These are phyloP conservation scores for Phytophthora lateralis DNA, from an alignment of 352 stramenopile genomes.

Conservation along the genomic window DNA sequence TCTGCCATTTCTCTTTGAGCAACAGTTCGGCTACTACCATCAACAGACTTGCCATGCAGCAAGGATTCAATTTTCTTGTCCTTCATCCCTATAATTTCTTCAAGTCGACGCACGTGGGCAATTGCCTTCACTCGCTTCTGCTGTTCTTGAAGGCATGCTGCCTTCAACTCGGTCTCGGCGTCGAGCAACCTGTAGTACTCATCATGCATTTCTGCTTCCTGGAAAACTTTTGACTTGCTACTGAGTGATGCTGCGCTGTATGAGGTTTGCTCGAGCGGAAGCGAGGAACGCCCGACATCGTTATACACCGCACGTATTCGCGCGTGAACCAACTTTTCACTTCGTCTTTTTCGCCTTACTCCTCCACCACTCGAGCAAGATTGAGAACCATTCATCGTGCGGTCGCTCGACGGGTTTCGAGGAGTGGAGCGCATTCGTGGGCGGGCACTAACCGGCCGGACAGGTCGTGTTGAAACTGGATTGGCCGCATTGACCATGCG, in stretches of 20 bases:
- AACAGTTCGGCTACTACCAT: conserved; percentile 18
- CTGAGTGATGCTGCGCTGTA: conserved; percentile 34
- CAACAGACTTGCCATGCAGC: conserved; percentile 43
- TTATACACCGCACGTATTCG: conserved; percentile 59
- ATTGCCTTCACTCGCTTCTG: conserved; percentile 53
- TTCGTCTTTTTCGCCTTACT: conserved; percentile 45
- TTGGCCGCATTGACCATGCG: conserved; percentile 56
- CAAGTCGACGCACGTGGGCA: conserved; percentile 51
- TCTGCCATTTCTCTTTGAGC: conserved; percentile 49
- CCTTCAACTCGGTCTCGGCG: conserved; percentile 55
- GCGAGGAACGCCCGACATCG: conserved; percentile 37
- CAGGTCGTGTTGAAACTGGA: conserved; percentile 28
- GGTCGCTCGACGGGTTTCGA: conserved; percentile 4
- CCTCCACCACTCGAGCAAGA: conserved; percentile 19
- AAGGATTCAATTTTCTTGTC: conserved; percentile 74
- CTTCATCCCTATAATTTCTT: conserved; percentile 71
- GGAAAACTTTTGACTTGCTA: conserved; percentile 48
- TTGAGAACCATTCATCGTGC: conserved; percentile 1
- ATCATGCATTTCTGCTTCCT: conserved; percentile 64
- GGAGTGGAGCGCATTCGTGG: conserved; percentile 30
- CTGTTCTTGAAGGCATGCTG: conserved; percentile 54
- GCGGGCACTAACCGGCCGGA: conserved; percentile 50
- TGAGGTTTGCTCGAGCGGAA: conserved; percentile 23
- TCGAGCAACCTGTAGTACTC: conserved; percentile 68
- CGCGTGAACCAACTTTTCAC: conserved; percentile 39